A percentile compares a stretch with the other conserved stretches of the same genome.
Evolutionary conservation across 768 basidiomycete genomes (phyloP).

Genomic region (Pulveroboletus sp.): DNA sequence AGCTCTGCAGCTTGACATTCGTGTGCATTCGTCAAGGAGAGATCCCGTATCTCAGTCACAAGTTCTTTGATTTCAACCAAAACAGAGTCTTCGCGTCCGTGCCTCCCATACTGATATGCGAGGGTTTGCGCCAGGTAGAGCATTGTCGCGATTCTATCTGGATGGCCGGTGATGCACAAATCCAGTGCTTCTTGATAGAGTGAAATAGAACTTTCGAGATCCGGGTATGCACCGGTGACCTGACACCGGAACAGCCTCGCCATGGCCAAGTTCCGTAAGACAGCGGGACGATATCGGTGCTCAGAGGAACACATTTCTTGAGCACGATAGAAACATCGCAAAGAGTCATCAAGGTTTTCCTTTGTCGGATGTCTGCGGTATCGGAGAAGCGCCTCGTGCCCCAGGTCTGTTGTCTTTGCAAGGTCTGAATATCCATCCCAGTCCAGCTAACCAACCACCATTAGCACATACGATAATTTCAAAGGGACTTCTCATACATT

Average conservation of each 20-base stretch:
- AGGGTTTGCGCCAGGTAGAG: neutral
- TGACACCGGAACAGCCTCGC: neutral
- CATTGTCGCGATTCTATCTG: neutral
- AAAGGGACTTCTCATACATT: neutral
- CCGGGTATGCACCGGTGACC: neutral
- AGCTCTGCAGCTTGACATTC: neutral
- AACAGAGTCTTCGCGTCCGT: neutral
- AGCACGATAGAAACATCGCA: neutral
- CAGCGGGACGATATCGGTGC: neutral
- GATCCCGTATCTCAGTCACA: neutral
- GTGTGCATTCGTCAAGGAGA: neutral
- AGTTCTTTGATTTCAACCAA: neutral
- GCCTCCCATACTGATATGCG: neutral
- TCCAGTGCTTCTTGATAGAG: neutral
- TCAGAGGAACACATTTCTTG: neutral
- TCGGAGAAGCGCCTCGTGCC: neutral
- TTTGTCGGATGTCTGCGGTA: neutral
- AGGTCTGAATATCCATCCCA: neutral
- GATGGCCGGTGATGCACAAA: neutral
- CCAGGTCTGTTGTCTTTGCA: neutral
- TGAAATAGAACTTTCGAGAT: neutral
- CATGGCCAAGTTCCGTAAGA: neutral
- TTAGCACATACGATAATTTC: neutral
- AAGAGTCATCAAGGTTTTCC: neutral
- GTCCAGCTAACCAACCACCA: neutral